Evolutionary conservation across 306 rosid species (phyloP).

Genomic region (Citrullus colocynthis): DNA sequence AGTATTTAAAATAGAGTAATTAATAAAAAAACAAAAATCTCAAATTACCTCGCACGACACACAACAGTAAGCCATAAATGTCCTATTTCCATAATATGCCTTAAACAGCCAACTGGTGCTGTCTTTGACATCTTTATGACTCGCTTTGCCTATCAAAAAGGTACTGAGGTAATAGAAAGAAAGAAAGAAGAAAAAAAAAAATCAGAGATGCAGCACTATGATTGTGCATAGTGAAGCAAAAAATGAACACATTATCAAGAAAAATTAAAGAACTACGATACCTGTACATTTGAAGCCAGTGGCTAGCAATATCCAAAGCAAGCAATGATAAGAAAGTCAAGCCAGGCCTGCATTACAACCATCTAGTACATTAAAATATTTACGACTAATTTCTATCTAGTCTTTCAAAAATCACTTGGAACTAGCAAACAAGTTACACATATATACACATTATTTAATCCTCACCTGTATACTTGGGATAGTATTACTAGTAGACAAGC

Average conservation of each 20-base stretch:
- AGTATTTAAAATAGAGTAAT: not conserved
- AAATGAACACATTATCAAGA: not conserved
- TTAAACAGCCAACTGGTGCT: conserved; percentile 88
- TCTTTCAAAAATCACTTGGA: not conserved
- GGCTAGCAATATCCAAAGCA: conserved; percentile 92
- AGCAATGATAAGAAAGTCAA: conserved; percentile 69
- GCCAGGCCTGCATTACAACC: conserved; percentile 66
- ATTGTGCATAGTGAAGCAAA: not conserved
- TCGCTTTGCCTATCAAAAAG: conserved; percentile 76
- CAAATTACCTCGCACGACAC: conserved; percentile 76
- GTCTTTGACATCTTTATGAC: conserved; percentile 98
- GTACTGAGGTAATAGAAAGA: conserved; percentile 44
- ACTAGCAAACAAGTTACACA: not conserved
- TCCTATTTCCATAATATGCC: conserved; percentile 83
- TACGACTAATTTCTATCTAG: not conserved
- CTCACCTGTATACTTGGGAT: conserved; percentile 80
- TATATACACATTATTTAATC: not conserved
- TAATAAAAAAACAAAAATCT: not conserved
- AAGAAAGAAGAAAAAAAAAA: not conserved
- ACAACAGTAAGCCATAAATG: conserved; percentile 97
- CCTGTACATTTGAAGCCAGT: conserved; percentile 99
- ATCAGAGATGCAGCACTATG: conserved; percentile 13
- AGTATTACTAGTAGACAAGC: conserved; percentile 89
- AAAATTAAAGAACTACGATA: conserved; percentile 11
- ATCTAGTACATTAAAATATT: conserved; percentile 22